Conservation (phyloP, 441 rosid species). For the Monsonia emarginata region DNA sequence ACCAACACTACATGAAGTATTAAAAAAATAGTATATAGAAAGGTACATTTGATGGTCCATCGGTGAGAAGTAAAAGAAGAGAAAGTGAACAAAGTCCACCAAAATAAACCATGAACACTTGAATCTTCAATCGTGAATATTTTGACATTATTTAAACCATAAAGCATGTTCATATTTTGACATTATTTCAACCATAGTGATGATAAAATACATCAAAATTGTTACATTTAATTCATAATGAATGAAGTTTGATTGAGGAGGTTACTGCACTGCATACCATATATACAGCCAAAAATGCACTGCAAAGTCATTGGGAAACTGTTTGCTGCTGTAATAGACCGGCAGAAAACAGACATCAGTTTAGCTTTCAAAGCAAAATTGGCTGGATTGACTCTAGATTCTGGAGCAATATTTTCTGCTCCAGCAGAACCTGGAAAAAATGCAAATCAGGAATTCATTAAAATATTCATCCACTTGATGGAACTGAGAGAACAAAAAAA, state of each 20-base stretch:
- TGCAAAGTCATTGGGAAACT: conserved; percentile 89
- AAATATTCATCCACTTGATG: not conserved
- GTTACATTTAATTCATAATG: not conserved
- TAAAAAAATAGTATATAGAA: not conserved
- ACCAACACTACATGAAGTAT: not conserved
- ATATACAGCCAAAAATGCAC: conserved; percentile 90
- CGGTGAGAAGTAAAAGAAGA: not conserved
- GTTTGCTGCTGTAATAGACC: conserved; percentile 79
- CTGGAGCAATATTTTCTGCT: conserved; percentile 49
- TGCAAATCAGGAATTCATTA: conserved; percentile 12
- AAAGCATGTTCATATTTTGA: not conserved
- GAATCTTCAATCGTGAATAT: not conserved
- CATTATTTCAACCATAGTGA: not conserved
- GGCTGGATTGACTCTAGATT: conserved; percentile 60
- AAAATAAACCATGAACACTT: not conserved
- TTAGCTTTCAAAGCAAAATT: conserved; percentile 58
- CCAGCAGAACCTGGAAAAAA: conserved; percentile 50
- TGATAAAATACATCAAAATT: not conserved
- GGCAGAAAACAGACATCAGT: conserved; percentile 70
- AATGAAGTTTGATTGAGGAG: not conserved
- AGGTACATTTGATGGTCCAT: not conserved
- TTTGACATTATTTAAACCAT: not conserved
- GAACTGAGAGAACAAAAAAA: not conserved
- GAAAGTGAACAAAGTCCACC: not conserved
- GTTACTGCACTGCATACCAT: conserved; percentile 36